A percentile compares a stretch with the other conserved stretches of the same genome.
phyloP scores from a whole-genome alignment of 805 yeast species.

The Trichomonascus vanleenenianus region DNA sequence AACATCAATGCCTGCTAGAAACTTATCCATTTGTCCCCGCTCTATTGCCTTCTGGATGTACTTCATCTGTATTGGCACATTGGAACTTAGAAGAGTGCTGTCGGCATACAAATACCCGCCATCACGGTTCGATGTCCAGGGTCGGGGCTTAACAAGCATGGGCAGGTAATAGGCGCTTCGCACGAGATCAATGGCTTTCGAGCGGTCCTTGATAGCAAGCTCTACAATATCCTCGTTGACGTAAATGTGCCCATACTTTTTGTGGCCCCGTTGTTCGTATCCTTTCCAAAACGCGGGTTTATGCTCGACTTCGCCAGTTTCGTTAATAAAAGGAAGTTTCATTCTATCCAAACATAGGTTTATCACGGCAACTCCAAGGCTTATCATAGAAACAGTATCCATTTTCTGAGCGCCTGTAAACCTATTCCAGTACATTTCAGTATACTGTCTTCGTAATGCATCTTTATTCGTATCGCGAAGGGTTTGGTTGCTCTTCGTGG shows the following conservation, averaged over 20 bases:
- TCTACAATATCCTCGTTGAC: constrained; percentile 60
- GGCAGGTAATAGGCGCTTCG: constrained; percentile 75
- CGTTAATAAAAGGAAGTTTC: constrained; percentile 64
- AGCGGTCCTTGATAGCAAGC: constrained; percentile 50
- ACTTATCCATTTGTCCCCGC: constrained; percentile 51
- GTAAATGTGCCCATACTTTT: constrained; percentile 69
- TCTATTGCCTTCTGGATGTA: constrained; percentile 78
- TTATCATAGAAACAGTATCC: constrained; percentile 51
- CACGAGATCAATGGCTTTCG: constrained; percentile 38
- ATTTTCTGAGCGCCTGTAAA: no score
- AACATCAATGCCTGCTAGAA: constrained; percentile 75
- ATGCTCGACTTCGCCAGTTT: constrained; percentile 59
- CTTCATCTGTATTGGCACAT: constrained; percentile 78
- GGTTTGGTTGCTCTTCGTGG: not conserved
- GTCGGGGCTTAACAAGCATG: constrained; percentile 80
- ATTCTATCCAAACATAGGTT: constrained; percentile 72
- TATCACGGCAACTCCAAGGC: constrained; percentile 70
- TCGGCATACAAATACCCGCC: constrained; percentile 73
- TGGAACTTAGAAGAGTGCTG: constrained; percentile 18
- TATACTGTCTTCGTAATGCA: not conserved
- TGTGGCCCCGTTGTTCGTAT: constrained; percentile 67
- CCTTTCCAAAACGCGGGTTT: constrained; percentile 90
- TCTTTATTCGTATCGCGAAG: not conserved
- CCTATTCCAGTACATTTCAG: constrained; percentile 1
- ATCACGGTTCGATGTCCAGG: constrained; percentile 69